These are phyloP conservation scores for Didymella pomorum DNA, from an alignment of 2,329 filamentous ascomycete genomes.

Conservation along the genomic window DNA sequence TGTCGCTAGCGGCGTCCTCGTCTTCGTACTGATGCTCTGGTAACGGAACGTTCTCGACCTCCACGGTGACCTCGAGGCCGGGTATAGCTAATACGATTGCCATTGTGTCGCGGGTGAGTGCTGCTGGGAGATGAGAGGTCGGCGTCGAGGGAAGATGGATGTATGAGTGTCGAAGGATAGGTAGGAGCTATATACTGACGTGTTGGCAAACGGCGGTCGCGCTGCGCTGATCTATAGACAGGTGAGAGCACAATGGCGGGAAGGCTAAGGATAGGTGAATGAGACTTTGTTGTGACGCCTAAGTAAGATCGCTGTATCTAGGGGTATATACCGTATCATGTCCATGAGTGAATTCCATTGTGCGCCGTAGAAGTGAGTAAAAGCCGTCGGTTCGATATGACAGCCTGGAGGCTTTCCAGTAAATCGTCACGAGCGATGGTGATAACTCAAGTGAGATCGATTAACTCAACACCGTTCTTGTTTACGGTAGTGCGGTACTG, in stretches of 20 bases:
- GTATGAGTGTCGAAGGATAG: neutral
- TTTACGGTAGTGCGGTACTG: conserved; percentile 5
- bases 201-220: neutral
- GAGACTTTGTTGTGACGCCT: neutral
- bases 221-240: neutral
- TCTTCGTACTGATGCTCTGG: conserved; percentile 42
- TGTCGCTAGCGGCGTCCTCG: conserved; percentile 11
- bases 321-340: neutral
- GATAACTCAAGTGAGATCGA: conserved; percentile 30
- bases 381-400: neutral
- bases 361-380: neutral
- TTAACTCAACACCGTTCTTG: conserved; percentile 25
- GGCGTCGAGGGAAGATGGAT: neutral
- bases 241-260: neutral
- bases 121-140: neutral
- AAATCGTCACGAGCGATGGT: neutral
- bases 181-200: neutral
- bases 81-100: conserved; percentile 24
- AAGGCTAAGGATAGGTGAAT: neutral
- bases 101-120: conserved; percentile 10
- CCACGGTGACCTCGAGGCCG: conserved; percentile 27
- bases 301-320: neutral
- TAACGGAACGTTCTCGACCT: conserved; percentile 26
- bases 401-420: neutral
- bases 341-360: neutral